These are phyloP conservation scores for Heliamphora pulchella DNA, from an alignment of 179 eudicot species.

Conservation along the genomic window DNA sequence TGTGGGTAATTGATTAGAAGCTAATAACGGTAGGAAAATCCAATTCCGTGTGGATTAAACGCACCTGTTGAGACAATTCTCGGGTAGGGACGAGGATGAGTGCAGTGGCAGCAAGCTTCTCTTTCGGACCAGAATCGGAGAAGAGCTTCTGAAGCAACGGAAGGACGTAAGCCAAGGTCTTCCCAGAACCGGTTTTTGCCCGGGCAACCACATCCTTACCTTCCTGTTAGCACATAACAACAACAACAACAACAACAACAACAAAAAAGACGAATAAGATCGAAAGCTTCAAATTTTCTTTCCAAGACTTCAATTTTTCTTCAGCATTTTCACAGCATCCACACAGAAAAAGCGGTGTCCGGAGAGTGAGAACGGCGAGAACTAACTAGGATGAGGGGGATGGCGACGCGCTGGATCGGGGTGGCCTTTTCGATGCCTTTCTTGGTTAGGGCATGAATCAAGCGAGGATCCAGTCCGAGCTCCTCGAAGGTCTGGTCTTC, in stretches of 20 bases:
- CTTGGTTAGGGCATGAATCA: constrained; percentile 53
- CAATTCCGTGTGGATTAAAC: not conserved
- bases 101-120: constrained; percentile 46
- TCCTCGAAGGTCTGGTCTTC: constrained; percentile 60
- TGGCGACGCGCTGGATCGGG: constrained; percentile 45
- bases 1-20: not conserved
- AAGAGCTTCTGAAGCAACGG: constrained; percentile 84
- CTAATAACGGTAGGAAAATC: not conserved
- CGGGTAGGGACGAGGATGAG: constrained; percentile 77
- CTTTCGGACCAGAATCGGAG: constrained; percentile 32
- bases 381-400: constrained; percentile 66
- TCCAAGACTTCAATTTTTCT: not conserved
- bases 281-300: not conserved
- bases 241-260: not conserved
- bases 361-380: not conserved
- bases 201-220: constrained; percentile 98
- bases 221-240: constrained; percentile 38
- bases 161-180: constrained; percentile 87
- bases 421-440: constrained; percentile 34
- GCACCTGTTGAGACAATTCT: constrained; percentile 83
- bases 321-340: not conserved
- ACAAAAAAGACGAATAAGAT: not conserved
- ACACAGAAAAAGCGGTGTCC: constrained; percentile 23
- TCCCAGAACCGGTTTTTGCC: constrained; percentile 95
- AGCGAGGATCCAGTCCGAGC: constrained; percentile 49